Percentiles rank a stretch among this genome's conserved stretches.
Evolutionary conservation across 441 rosid genomes (phyloP).

Genomic region (Viola pubescens): DNA sequence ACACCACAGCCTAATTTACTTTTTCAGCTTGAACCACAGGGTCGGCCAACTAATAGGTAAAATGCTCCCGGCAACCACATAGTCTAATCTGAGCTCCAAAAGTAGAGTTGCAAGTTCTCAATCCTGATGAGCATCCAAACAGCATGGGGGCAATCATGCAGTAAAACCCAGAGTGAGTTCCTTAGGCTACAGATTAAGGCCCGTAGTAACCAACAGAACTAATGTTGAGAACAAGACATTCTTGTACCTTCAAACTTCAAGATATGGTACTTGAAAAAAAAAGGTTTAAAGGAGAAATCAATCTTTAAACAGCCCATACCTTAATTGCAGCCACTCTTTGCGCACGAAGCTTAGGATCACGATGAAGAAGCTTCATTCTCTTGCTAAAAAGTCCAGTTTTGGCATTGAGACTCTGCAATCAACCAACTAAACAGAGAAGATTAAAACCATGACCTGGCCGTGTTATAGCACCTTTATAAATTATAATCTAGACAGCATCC

Average conservation of each 20-base stretch:
- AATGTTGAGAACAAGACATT: background rate
- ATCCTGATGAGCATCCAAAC: too few relatives aligned
- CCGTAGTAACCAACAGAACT: background rate
- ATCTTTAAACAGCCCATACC: conserved; percentile 31
- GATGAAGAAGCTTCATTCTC: conserved; percentile 84
- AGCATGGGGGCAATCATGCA: too few relatives aligned
- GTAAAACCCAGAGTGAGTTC: too few relatives aligned
- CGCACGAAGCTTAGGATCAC: conserved; percentile 75
- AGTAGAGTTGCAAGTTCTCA: too few relatives aligned
- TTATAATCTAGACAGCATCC: background rate
- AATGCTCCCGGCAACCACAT: too few relatives aligned
- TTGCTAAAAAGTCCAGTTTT: conserved; percentile 89
- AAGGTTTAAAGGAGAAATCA: background rate
- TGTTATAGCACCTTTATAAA: background rate
- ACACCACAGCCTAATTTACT: too few relatives aligned
- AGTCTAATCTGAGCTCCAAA: too few relatives aligned
- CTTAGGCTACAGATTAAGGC: too few relatives aligned
- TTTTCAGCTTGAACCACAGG: too few relatives aligned
- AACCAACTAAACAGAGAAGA: conserved; percentile 43
- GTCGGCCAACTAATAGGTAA: too few relatives aligned
- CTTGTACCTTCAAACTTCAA: background rate
- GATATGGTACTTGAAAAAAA: background rate
- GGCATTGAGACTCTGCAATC: conserved; percentile 88
- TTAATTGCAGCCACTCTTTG: conserved; percentile 89
- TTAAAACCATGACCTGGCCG: conserved; percentile 21